phyloP scores from a whole-genome alignment of 129 eudicot species.

The Calendula officinalis region DNA sequence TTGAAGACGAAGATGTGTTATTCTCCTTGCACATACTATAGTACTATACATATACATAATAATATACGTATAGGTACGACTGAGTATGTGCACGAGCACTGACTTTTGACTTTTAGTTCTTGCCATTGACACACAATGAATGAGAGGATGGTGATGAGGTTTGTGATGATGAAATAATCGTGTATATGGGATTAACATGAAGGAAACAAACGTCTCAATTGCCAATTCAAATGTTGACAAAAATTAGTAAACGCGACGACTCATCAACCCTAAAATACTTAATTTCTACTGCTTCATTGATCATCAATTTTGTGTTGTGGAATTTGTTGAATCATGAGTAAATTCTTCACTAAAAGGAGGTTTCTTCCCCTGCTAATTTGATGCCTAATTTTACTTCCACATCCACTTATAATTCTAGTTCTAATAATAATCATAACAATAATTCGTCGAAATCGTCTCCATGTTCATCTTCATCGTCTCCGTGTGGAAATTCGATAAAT shows the following conservation, averaged over 20 bases:
- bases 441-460: conserved; percentile 35
- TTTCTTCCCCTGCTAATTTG: conserved; percentile 32
- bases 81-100: conserved; percentile 36
- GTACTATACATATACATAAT: conserved; percentile 26
- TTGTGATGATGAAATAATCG: conserved; percentile 5
- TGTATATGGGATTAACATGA: background rate
- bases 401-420: background rate
- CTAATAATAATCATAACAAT: background rate
- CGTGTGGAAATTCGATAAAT: conserved; percentile 26
- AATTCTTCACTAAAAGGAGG: conserved; percentile 32
- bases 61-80: conserved; percentile 27
- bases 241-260: conserved; percentile 27
- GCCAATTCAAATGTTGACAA: conserved; percentile 40
- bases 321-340: conserved; percentile 20
- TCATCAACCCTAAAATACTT: conserved; percentile 9
- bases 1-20: conserved; percentile 7
- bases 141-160: conserved; percentile 3
- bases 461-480: conserved; percentile 41
- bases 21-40: too few species aligned
- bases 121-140: conserved; percentile 19
- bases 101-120: conserved; percentile 36
- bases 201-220: conserved; percentile 25
- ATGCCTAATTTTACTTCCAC: conserved; percentile 24
- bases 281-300: background rate
- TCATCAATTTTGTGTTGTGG: background rate